Percentiles rank a stretch among this genome's conserved stretches.
Conservation (phyloP, 495 filamentous ascomycete species). For the Friedmanniomyces endolithicus region DNA sequence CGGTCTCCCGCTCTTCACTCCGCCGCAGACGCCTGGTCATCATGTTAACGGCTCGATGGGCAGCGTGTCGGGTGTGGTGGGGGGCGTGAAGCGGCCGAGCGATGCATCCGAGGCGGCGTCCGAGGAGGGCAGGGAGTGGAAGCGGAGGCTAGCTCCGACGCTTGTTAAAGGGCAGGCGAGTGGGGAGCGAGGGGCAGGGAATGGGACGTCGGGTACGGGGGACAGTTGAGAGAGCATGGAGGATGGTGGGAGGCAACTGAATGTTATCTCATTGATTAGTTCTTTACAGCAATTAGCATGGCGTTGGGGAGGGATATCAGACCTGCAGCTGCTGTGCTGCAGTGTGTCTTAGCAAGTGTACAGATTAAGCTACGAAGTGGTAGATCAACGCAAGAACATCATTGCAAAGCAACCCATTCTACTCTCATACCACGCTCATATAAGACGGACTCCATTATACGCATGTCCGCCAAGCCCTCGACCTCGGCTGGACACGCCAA, state of each 20-base stretch:
- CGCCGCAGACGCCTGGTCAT: conserved; percentile 30
- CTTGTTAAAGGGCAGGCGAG: conserved; percentile 10
- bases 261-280: background rate
- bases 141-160: conserved; percentile 31
- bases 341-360: no score
- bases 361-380: no score
- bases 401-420: no score
- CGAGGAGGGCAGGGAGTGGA: conserved; percentile 25
- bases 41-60: conserved; percentile 27
- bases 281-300: background rate
- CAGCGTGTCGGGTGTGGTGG: conserved; percentile 13
- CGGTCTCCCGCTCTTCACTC: conserved; percentile 30
- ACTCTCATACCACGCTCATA: no score
- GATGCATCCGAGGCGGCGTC: conserved; percentile 3
- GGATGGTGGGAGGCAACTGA: background rate
- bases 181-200: no score
- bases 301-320: background rate
- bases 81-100: conserved; percentile 19
- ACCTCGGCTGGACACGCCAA: no score
- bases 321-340: no score
- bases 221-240: background rate
- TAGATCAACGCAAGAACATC: no score
- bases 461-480: no score
- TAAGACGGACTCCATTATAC: no score
- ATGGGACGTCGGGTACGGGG: no score